Conservation (phyloP, 2,329 filamentous ascomycete species). For the Lachnellula cervina region DNA sequence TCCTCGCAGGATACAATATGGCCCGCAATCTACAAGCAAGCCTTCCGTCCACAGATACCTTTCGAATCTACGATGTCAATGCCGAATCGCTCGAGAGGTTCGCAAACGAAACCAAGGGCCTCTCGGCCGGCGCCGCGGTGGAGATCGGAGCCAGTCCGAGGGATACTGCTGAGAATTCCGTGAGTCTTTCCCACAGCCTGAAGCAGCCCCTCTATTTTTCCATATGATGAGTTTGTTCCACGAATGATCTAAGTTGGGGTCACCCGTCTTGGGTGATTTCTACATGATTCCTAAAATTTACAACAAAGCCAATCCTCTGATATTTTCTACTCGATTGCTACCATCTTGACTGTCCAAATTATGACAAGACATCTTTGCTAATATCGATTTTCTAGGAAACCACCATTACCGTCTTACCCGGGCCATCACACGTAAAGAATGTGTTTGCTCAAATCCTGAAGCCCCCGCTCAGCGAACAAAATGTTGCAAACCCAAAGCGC, state of each 20-base stretch:
- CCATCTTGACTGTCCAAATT: background rate
- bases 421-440: slow-evolving; percentile 78
- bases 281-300: slow-evolving; percentile 54
- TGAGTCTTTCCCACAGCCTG: slow-evolving; percentile 39
- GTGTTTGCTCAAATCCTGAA: slow-evolving; percentile 76
- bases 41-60: slow-evolving; percentile 55
- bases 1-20: slow-evolving; percentile 60
- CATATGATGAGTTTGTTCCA: slow-evolving; percentile 49
- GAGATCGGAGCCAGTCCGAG: slow-evolving; percentile 52
- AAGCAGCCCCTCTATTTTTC: slow-evolving; percentile 3
- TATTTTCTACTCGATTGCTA: slow-evolving; percentile 18
- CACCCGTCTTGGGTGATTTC: slow-evolving; percentile 47
- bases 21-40: slow-evolving; percentile 65
- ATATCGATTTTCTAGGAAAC: slow-evolving; percentile 56
- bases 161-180: slow-evolving; percentile 62
- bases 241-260: slow-evolving; percentile 71
- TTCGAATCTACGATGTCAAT: slow-evolving; percentile 65
- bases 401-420: slow-evolving; percentile 83
- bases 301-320: slow-evolving; percentile 75
- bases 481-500: slow-evolving; percentile 51
- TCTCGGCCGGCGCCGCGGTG: slow-evolving; percentile 41
- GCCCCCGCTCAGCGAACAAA: slow-evolving; percentile 45
- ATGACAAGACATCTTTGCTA: slow-evolving; percentile 6
- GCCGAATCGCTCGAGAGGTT: slow-evolving; percentile 51
- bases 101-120: slow-evolving; percentile 39